phyloP scores from a whole-genome alignment of 2,329 filamentous ascomycete genomes.

The Aspergillus ochraceoroseus region DNA sequence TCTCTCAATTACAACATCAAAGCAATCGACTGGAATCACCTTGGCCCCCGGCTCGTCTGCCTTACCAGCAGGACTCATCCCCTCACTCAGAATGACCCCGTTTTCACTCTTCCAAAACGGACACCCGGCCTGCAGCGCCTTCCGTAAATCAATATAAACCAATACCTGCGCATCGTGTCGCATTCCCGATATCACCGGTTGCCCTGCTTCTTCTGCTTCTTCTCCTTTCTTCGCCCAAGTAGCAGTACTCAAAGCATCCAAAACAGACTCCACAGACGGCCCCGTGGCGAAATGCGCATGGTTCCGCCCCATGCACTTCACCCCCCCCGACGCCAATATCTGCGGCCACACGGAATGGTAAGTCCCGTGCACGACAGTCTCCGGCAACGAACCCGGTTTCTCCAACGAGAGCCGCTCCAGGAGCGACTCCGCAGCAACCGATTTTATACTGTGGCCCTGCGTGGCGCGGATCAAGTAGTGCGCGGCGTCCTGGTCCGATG shows the following conservation, averaged over 20 bases:
- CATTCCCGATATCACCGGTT: slow-evolving; percentile 70
- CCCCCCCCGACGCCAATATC: slow-evolving; percentile 71
- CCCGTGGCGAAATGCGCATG: slow-evolving; percentile 88
- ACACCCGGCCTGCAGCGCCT: slow-evolving; percentile 58
- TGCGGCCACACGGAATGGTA: slow-evolving; percentile 72
- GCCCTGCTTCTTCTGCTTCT: background rate
- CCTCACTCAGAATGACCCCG: slow-evolving; percentile 62
- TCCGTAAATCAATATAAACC: slow-evolving; percentile 68
- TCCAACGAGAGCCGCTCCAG: slow-evolving; percentile 63
- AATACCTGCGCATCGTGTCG: slow-evolving; percentile 69
- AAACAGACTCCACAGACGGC: slow-evolving; percentile 48
- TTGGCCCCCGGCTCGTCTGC: slow-evolving; percentile 43
- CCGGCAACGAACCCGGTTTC: slow-evolving; percentile 47
- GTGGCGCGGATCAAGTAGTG: slow-evolving; percentile 89
- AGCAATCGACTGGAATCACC: slow-evolving; percentile 61
- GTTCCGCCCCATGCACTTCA: slow-evolving; percentile 75
- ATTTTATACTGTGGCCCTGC: slow-evolving; percentile 82
- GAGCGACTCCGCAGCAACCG: slow-evolving; percentile 63
- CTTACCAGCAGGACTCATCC: slow-evolving; percentile 51
- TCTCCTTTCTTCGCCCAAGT: slow-evolving; percentile 20
- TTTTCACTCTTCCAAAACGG: slow-evolving; percentile 78
- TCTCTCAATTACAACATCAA: slow-evolving; percentile 69
- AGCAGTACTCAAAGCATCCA: no score
- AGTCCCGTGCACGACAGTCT: slow-evolving; percentile 76
- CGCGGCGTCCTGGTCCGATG: slow-evolving; percentile 54